Conservation (phyloP, 352 stramenopile genomes). For the Pythium brachiatum region DNA sequence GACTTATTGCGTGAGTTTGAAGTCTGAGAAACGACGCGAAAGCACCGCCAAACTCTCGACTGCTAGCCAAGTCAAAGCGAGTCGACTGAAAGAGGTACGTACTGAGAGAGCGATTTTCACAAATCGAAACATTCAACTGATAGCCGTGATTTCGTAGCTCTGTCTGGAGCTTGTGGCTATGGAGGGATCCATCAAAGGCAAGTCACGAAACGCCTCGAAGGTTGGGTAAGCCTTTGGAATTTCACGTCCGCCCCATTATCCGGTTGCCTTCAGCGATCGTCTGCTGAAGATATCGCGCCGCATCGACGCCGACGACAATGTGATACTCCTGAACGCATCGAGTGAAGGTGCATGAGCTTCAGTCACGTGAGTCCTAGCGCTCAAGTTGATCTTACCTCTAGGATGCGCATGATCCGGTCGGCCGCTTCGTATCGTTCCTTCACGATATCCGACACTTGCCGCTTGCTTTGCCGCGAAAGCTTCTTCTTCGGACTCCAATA, state of each 20-base stretch:
- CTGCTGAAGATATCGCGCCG: conserved; percentile 21
- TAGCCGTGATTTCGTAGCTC: conserved; percentile 6
- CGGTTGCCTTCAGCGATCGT: conserved; percentile 15
- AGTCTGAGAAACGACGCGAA: background rate
- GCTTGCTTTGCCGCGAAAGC: conserved; percentile 35
- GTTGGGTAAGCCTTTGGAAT: background rate
- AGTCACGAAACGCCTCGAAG: background rate
- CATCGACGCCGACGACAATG: conserved; percentile 23
- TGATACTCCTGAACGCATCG: conserved; percentile 18
- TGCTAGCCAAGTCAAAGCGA: conserved; percentile 4
- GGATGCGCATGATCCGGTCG: conserved; percentile 75
- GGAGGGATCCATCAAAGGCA: conserved; percentile 22
- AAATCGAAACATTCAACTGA: background rate
- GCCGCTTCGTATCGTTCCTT: conserved; percentile 64
- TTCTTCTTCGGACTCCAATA: conserved; percentile 23
- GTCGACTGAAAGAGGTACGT: conserved; percentile 24
- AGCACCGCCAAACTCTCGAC: background rate
- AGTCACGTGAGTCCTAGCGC: background rate
- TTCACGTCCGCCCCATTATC: background rate
- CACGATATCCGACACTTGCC: conserved; percentile 36
- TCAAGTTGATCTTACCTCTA: conserved; percentile 40
- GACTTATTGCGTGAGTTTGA: background rate
- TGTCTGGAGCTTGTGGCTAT: conserved; percentile 24
- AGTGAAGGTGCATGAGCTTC: background rate
- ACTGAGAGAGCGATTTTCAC: background rate